Conservation (phyloP, 202 grass and related monocot species). For the Schoenoplectus triqueter region DNA sequence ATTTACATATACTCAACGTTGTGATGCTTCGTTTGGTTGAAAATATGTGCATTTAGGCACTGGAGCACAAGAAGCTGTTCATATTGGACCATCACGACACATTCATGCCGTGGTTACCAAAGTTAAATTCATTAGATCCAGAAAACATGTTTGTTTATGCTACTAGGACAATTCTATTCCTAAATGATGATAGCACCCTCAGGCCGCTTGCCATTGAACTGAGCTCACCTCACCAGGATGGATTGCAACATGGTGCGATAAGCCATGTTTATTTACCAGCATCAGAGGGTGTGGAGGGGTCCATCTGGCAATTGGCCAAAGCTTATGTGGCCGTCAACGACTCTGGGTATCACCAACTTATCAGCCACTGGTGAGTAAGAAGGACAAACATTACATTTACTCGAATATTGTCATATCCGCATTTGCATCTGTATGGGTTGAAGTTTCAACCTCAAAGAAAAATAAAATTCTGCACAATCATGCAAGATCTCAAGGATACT, state of each 20-base stretch:
- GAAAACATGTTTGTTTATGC: conserved; percentile 32
- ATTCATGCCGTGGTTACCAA: conserved; percentile 37
- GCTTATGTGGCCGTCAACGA: conserved; percentile 46
- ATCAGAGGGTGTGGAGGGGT: conserved; percentile 24
- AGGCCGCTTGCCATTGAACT: conserved; percentile 39
- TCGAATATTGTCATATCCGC: neutral
- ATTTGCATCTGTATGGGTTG: neutral
- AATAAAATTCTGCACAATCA: neutral
- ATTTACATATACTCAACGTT: neutral
- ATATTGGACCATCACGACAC: conserved; percentile 46
- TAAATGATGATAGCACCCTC: conserved; percentile 31
- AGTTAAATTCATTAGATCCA: conserved; percentile 30
- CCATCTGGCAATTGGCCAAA: conserved; percentile 45
- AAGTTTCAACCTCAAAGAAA: neutral
- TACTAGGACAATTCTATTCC: conserved; percentile 40
- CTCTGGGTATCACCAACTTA: conserved; percentile 40
- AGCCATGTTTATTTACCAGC: conserved; percentile 35
- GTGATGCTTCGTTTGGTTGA: neutral
- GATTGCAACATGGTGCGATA: neutral
- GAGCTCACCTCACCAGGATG: conserved; percentile 29
- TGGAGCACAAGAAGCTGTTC: conserved; percentile 32
- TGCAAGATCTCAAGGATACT: neutral
- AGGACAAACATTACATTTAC: neutral
- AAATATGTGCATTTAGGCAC: conserved; percentile 33
- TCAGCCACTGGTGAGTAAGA: conserved; percentile 42